Base-by-base conservation (phyloP, 768 basidiomycete species). In the Mycena polygramma region DNA sequence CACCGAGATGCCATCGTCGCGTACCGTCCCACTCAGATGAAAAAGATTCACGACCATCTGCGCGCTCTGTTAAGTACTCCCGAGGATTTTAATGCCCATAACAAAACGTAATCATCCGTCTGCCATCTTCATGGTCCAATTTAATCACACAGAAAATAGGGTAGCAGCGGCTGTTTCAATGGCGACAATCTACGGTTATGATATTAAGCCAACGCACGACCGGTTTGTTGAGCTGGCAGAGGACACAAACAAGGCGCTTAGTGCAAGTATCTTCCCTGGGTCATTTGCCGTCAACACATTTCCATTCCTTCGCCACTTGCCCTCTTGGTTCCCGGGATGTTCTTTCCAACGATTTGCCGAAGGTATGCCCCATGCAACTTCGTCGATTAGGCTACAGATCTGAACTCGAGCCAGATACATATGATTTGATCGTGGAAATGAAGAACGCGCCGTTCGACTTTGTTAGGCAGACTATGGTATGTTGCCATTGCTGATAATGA, bases 281-380 rank as follows among this genome's bases (percentile, higher is more conserved):
- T 73, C 73, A 8, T 65, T 69, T 19, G 68, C 77, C 10, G 80
- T 83, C 13, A 78, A 82, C 68, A 49, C 73, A 11, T 76, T 81
- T 45, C 81, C 82, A 1, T 69, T 46, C 73, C 77, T 82, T 13
- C 74, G 68, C 52, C 53, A 78, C 58, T 41, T 80, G 24, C 80
- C 80, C 15, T 71, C 75, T 43, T 79, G 80, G 79, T 73, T 75
- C 53, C 81, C 79, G 17, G 80, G 79, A 1, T 69, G 76, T 1
- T 76, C 75, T 7, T 81, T 83, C 66, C 75, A 78, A 41, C 62
- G 43, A 14, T 72, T 67, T 46, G 81, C 76, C 15, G 58, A 37
- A 2, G 59, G 68, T 66, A 37, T 37, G 13, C 61, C 54, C 10
- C 10, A 41, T 15, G 41, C n/a, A 60, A 37, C 15, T 13, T 61